These are phyloP conservation scores for Saccharomycopsis fodiens DNA, from an alignment of 805 yeast genomes.

Conservation along the genomic window DNA sequence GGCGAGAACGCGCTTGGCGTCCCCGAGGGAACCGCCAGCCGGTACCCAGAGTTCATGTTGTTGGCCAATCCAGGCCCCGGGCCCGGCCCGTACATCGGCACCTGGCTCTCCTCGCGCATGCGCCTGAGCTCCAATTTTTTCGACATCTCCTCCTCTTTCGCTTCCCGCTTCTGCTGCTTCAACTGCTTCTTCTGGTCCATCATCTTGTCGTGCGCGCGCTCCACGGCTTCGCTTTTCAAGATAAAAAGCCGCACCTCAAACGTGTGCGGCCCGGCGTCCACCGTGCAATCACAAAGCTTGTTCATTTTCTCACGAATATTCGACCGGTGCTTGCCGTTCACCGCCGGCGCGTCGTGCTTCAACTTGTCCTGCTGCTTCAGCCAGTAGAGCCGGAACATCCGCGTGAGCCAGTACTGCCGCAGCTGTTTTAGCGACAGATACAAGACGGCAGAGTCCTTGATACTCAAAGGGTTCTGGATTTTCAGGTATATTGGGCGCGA, in stretches of 20 bases:
- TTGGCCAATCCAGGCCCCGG: not conserved
- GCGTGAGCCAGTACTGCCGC: slow-evolving; percentile 52
- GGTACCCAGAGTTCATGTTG: not conserved
- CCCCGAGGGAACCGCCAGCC: too few species aligned
- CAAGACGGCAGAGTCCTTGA: slow-evolving; percentile 65
- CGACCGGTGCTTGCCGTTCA: slow-evolving; percentile 33
- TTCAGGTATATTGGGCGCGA: slow-evolving; percentile 57
- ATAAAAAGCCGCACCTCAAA: slow-evolving; percentile 74
- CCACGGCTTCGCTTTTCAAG: slow-evolving; percentile 72
- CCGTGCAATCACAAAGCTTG: slow-evolving; percentile 68
- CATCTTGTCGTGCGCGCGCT: slow-evolving; percentile 36
- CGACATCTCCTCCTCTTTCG: slow-evolving; percentile 29
- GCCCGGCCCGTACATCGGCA: not conserved
- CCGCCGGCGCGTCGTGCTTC: not conserved
- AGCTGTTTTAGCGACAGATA: slow-evolving; percentile 70
- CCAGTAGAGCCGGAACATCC: slow-evolving; percentile 78
- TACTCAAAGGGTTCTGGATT: slow-evolving; percentile 56
- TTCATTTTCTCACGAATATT: slow-evolving; percentile 82
- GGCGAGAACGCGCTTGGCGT: too few species aligned
- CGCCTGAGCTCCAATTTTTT: slow-evolving; percentile 27
- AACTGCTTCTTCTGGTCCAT: slow-evolving; percentile 27
- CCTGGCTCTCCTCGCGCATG: slow-evolving; percentile 22
- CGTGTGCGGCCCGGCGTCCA: slow-evolving; percentile 76
- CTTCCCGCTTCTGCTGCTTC: slow-evolving; percentile 21
- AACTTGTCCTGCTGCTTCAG: slow-evolving; percentile 46